Percentiles rank a stretch among this genome's conserved stretches.
Evolutionary conservation across 2,329 filamentous ascomycete genomes (phyloP).

Genomic region (Hypoxylon sp.): DNA sequence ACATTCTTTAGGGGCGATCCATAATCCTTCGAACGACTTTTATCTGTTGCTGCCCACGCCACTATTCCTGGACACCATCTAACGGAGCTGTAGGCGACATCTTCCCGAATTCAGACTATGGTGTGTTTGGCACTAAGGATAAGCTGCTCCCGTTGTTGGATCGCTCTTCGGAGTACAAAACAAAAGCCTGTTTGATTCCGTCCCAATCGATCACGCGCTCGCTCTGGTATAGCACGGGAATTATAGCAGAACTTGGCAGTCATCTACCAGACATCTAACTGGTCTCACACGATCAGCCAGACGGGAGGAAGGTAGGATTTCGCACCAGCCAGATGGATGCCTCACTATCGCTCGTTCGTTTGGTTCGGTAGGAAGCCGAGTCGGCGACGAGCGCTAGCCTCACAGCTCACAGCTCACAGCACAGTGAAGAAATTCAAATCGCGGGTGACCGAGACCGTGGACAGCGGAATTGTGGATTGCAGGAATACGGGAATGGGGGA

Average conservation of each 20-base stretch:
- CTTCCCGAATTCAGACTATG: conserved; percentile 6
- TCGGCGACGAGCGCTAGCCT: too few species aligned
- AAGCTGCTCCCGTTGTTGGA: conserved; percentile 6
- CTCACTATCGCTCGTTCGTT: too few species aligned
- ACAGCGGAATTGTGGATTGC: conserved; percentile 28
- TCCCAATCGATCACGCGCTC: conserved; percentile 1
- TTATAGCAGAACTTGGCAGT: conserved; percentile 9
- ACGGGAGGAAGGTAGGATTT: conserved; percentile 32
- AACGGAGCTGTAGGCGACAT: conserved; percentile 8
- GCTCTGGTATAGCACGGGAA: conserved; percentile 4
- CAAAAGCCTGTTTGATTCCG: too few species aligned
- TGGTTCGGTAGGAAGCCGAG: too few species aligned
- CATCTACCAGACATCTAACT: conserved; percentile 10
- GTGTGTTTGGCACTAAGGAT: conserved; percentile 4
- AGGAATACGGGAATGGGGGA: conserved; percentile 37
- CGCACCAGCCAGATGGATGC: too few species aligned
- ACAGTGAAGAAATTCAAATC: conserved; percentile 27
- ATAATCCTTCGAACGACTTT: conserved; percentile 16
- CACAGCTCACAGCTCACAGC: too few species aligned
- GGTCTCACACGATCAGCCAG: conserved; percentile 9
- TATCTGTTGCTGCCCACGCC: conserved; percentile 24
- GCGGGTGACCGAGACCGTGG: conserved; percentile 29
- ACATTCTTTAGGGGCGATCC: conserved; percentile 8
- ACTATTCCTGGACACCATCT: conserved; percentile 7
- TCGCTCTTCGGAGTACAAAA: not conserved